Evolutionary conservation across 2,329 filamentous ascomycete species (phyloP).

Genomic region (Claviceps monticola): DNA sequence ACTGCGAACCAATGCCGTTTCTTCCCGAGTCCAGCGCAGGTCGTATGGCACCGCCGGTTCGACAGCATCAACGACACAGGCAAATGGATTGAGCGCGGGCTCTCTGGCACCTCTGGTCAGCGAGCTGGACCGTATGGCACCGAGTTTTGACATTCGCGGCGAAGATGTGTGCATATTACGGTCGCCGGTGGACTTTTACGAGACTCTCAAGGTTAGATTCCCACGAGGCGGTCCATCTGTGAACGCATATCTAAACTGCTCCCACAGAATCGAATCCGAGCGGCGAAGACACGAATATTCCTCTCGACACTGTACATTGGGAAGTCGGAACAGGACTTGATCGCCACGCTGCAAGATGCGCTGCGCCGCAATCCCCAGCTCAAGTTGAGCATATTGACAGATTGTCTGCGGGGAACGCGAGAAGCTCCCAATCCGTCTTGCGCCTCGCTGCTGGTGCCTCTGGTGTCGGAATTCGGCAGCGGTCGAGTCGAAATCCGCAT

Average conservation of each 20-base stretch:
- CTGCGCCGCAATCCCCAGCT: slow-evolving; percentile 62
- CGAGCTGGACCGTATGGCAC: slow-evolving; percentile 79
- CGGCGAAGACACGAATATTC: slow-evolving; percentile 69
- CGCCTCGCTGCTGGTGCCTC: slow-evolving; percentile 71
- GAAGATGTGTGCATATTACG: slow-evolving; percentile 68
- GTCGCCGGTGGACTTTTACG: slow-evolving; percentile 80
- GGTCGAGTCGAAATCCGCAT: slow-evolving; percentile 84
- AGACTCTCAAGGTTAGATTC: slow-evolving; percentile 62
- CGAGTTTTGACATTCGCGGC: slow-evolving; percentile 75
- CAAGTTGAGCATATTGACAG: slow-evolving; percentile 77
- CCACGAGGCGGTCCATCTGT: neutral
- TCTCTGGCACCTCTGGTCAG: slow-evolving; percentile 40
- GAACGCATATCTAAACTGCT: neutral
- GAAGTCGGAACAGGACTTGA: slow-evolving; percentile 80
- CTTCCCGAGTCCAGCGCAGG: slow-evolving; percentile 23
- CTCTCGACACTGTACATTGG: slow-evolving; percentile 96
- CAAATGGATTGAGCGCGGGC: slow-evolving; percentile 13
- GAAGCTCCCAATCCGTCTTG: slow-evolving; percentile 78
- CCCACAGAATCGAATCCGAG: slow-evolving; percentile 59
- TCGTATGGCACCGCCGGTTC: slow-evolving; percentile 23
- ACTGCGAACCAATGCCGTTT: slow-evolving; percentile 2
- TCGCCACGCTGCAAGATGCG: slow-evolving; percentile 62
- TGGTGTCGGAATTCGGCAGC: slow-evolving; percentile 81
- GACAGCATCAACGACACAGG: slow-evolving; percentile 17
- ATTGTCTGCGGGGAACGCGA: slow-evolving; percentile 79